Evolutionary conservation across 306 rosid genomes (phyloP).

Genomic region (Cotoneaster glaucophyllus): DNA sequence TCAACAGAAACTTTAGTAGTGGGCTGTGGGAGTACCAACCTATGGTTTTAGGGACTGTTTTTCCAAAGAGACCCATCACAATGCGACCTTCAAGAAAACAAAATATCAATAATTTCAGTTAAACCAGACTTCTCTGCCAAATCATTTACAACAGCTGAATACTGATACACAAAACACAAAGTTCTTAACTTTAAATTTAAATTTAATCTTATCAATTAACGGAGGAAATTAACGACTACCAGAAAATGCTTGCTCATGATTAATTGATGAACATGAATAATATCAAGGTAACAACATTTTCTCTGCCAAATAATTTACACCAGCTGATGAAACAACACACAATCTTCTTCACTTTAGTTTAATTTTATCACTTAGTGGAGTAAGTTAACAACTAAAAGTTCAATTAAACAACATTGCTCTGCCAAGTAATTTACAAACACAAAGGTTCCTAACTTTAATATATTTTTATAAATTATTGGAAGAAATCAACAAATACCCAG

Average conservation of each 20-base stretch:
- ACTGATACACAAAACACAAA: not conserved
- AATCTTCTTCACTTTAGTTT: not conserved
- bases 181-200: not conserved
- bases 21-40: constrained; percentile 28
- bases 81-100: constrained; percentile 55
- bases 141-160: not conserved
- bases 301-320: not conserved
- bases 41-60: constrained; percentile 65
- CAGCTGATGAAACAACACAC: not conserved
- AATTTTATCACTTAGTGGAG: not conserved
- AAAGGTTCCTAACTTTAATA: no score
- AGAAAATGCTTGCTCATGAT: not conserved
- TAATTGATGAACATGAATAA: not conserved
- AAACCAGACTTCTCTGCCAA: not conserved
- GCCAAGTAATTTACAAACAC: no score
- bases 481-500: not conserved
- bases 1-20: not conserved
- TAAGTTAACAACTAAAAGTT: not conserved
- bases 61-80: constrained; percentile 73
- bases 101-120: not conserved
- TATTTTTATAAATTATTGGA: not conserved
- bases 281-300: not conserved
- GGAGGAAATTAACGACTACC: not conserved
- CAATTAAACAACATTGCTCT: no score
- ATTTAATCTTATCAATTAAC: not conserved